These are phyloP conservation scores for Pezicula neosporulosa DNA, from an alignment of 2,329 filamentous ascomycete genomes.

Conservation along the genomic window DNA sequence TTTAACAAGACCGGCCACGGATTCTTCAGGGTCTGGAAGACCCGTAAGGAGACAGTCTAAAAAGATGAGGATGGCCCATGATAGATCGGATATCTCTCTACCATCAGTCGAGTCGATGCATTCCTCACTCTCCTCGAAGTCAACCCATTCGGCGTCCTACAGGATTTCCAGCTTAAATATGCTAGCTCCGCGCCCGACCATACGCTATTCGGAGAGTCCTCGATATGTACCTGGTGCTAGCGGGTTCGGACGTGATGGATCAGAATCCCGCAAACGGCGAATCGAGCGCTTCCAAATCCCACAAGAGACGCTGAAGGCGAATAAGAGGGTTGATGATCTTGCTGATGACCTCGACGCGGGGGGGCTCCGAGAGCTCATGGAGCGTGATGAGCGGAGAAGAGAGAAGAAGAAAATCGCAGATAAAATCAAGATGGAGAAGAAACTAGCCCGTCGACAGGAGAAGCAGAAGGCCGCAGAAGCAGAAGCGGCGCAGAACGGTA, in stretches of 20 bases:
- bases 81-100: slow-evolving; percentile 63
- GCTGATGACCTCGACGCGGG: slow-evolving; percentile 84
- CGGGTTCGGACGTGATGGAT: slow-evolving; percentile 36
- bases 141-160: slow-evolving; percentile 68
- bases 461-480: slow-evolving; percentile 58
- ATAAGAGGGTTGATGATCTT: slow-evolving; percentile 64
- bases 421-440: slow-evolving; percentile 62
- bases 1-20: slow-evolving; percentile 58
- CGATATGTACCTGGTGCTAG: slow-evolving; percentile 47
- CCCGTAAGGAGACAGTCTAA: slow-evolving; percentile 62
- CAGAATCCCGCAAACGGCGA: slow-evolving; percentile 46
- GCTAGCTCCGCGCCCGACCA: slow-evolving; percentile 80
- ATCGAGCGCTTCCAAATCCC: slow-evolving; percentile 51
- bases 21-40: slow-evolving; percentile 56
- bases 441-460: slow-evolving; percentile 64
- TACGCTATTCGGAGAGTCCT: slow-evolving; percentile 69
- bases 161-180: slow-evolving; percentile 76
- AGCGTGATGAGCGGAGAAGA: slow-evolving; percentile 77
- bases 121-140: slow-evolving; percentile 72
- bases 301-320: slow-evolving; percentile 57
- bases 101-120: slow-evolving; percentile 71
- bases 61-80: slow-evolving; percentile 58
- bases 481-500: slow-evolving; percentile 47
- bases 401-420: slow-evolving; percentile 71
- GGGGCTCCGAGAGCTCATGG: slow-evolving; percentile 83